These are phyloP conservation scores for Ogataea nitratoaversa DNA, from an alignment of 805 yeast species.

Conservation along the genomic window DNA sequence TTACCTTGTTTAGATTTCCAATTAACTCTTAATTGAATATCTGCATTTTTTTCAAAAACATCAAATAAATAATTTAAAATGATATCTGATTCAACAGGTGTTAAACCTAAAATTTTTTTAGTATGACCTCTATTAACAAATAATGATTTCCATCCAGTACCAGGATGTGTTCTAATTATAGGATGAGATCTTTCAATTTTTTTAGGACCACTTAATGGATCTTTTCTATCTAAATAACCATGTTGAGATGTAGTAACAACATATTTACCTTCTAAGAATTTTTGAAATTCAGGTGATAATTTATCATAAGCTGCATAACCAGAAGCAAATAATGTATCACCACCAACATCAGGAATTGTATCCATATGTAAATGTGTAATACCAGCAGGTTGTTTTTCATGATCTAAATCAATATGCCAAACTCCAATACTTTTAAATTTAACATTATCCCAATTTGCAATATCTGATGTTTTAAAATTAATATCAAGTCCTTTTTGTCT, in stretches of 20 bases:
- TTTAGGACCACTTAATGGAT: slow-evolving; percentile 43
- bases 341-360: slow-evolving; percentile 46
- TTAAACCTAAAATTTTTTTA: slow-evolving; percentile 46
- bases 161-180: slow-evolving; percentile 59
- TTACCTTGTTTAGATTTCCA: slow-evolving; percentile 39
- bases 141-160: slow-evolving; percentile 57
- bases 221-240: slow-evolving; percentile 35
- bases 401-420: slow-evolving; percentile 55
- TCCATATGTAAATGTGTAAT: slow-evolving; percentile 51
- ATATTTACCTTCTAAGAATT: slow-evolving; percentile 48
- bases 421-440: slow-evolving; percentile 19
- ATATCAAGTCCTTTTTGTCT: slow-evolving; percentile 22
- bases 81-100: slow-evolving; percentile 45
- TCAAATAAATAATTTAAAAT: slow-evolving; percentile 40
- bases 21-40: slow-evolving; percentile 50
- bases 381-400: slow-evolving; percentile 55
- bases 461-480: slow-evolving; percentile 19
- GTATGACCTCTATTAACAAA: slow-evolving; percentile 51
- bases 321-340: slow-evolving; percentile 52
- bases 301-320: slow-evolving; percentile 59
- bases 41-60: slow-evolving; percentile 47
- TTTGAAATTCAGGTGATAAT: slow-evolving; percentile 46
- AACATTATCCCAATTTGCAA: slow-evolving; percentile 16
- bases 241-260: slow-evolving; percentile 42
- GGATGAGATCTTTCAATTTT: slow-evolving; percentile 57